These are phyloP conservation scores for Hyphodiscus hymeniophilus DNA, from an alignment of 495 filamentous ascomycete genomes.

Conservation along the genomic window DNA sequence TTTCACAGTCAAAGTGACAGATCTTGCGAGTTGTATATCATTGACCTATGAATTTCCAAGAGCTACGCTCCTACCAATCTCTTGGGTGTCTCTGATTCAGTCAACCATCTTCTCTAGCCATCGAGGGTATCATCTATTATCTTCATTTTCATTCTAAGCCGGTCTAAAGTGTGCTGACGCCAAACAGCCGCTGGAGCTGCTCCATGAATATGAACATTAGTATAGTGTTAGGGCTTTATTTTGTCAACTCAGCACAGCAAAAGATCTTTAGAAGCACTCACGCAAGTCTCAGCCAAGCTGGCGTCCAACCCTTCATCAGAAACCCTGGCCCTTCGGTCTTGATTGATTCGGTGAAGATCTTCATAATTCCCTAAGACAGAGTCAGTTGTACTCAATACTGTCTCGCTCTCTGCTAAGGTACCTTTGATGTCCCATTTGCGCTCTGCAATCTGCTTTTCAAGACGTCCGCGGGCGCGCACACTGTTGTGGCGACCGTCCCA, in stretches of 20 bases:
- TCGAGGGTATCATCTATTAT: no score
- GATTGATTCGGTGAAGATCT: slow-evolving; percentile 23
- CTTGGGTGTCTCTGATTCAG: no score
- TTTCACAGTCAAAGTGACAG: no score
- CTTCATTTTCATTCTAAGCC: background rate
- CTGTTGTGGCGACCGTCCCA: slow-evolving; percentile 31
- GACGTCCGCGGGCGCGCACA: slow-evolving; percentile 32
- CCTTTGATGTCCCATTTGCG: slow-evolving; percentile 2
- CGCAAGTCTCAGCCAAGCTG: slow-evolving; percentile 32
- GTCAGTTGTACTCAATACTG: background rate
- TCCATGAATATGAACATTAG: slow-evolving; percentile 35
- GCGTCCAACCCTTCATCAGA: slow-evolving; percentile 36
- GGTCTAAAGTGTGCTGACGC: slow-evolving; percentile 6
- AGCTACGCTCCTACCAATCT: no score
- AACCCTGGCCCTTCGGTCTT: slow-evolving; percentile 28
- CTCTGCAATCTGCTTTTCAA: slow-evolving; percentile 33
- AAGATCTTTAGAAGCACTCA: slow-evolving; percentile 12
- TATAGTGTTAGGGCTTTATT: slow-evolving; percentile 29
- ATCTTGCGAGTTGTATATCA: no score
- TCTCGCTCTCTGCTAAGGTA: background rate
- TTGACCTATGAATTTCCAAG: no score
- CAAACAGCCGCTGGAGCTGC: slow-evolving; percentile 22
- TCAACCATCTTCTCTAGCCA: no score
- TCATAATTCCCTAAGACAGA: slow-evolving; percentile 15
- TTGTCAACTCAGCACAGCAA: background rate